Evolutionary conservation across 768 basidiomycete species (phyloP), one percentile per base, ranked within the genome.

Genomic region (Lanmaoa rubissima): DNA sequence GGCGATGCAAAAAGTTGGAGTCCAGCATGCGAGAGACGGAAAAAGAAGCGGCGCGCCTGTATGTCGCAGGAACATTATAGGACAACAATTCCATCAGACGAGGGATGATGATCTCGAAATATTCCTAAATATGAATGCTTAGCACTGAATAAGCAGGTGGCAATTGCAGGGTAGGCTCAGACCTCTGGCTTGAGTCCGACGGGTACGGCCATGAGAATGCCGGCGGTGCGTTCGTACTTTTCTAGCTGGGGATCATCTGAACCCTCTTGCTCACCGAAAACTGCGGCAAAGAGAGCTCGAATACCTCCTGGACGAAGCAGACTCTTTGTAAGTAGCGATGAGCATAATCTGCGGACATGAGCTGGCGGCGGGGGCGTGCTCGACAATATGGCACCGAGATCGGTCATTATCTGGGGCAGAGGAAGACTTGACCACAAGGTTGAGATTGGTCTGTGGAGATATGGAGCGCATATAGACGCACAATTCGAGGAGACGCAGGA

Each of bases 221-320:
- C 76, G 19, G 89, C 79, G 34, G 92, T 76, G 53, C 87, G 86
- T 56, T 93, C 87, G 31, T 94, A 76, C 66, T 88, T 90, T 57
- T 88, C 83, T 5, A 90, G 64, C 2, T 79, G 78, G 2, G 81
- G 76, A 51, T 84, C 82, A 5, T 82, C 82, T 0, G 70, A 66
- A 3, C 58, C 59, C 19, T 84, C 82, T 36, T 81, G 80, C 42
- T 86, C 86, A 2, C 85, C 83, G 51, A 93, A 86, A 1, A 92
- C 74, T 11, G 88, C 87, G 11, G 79, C 76, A 60, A 82, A 85
- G 19, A 94, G 77, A 0, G 88, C 89, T 31, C 75, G 77, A 1
- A 93, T 77, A 1, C 92, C 92, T 24, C 84, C 81, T 0, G 84
- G 82, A 21, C 88, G 83, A 21, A 90, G 71, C 11, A 94, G 71